Evolutionary conservation across 257 asterid species (phyloP), one percentile per base, ranked within the genome.

Genomic region (Plectranthus barbatus): DNA sequence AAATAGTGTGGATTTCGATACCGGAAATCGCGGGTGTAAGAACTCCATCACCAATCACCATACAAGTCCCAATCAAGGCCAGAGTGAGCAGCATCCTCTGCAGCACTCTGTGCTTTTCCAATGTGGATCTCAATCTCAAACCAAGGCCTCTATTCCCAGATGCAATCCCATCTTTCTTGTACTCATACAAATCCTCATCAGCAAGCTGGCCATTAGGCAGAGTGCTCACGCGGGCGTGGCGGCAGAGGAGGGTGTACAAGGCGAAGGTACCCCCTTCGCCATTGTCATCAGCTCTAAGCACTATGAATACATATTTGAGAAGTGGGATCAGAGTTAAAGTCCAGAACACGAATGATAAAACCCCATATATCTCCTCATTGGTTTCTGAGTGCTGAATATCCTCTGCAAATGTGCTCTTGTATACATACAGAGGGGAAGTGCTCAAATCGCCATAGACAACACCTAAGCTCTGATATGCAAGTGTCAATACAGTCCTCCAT

Each of bases 261-360:
- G 99, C 99, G 66, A 89, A 89, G 39, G 99, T 89, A 1, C 99
- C 99, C 29, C 99, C 99, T 82, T 92, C 99, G 2, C 99, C 99
- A 77, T 92, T 92, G 37, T 92, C 99, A 59, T 83, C 95, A 48
- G 97, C 98, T 79, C 93, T 56, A 39, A 92, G 88, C 6, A 92
- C 98, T 48, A 92, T 72, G 73, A 92, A 80, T 51, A 92, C 95
- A 68, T 92, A 92, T 26, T 92, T 92, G 7, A 88, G 84, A 39
- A 92, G 78, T 11, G 99, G 97, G 29, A 92, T 89, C 34, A 92
- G 64, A 21, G 99, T 92, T 52, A 92, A 74, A 10, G 97, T 89
- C 99, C 99, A 92, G 73, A 92, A 92, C 3, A 92, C 81, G 66
- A 92, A 85, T 6, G 97, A 92, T 12, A 92, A 50, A 42, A 86